Evolutionary conservation across 306 rosid genomes (phyloP).

Genomic region (Pterocarpus santalinus): DNA sequence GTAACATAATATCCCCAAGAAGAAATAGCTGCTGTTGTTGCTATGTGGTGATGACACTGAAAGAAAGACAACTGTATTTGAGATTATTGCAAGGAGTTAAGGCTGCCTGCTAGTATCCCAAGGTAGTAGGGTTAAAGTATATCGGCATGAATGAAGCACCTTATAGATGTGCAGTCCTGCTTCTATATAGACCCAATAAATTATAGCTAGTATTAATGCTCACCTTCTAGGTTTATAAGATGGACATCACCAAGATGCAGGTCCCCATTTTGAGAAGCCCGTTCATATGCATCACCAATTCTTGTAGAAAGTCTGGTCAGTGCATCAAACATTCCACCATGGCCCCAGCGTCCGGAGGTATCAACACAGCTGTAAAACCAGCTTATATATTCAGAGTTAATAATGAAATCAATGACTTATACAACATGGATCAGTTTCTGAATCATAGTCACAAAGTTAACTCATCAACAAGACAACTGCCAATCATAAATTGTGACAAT

Average conservation of each 20-base stretch:
- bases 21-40: constrained; percentile 7
- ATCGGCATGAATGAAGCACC: constrained; percentile 16
- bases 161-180: background rate
- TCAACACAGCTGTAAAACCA: constrained; percentile 78
- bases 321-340: constrained; percentile 93
- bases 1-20: constrained; percentile 7
- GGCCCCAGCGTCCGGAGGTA: constrained; percentile 93
- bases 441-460: background rate
- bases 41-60: background rate
- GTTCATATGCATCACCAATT: constrained; percentile 78
- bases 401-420: constrained; percentile 14
- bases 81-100: constrained; percentile 27
- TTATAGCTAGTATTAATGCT: constrained; percentile 37
- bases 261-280: constrained; percentile 85
- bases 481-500: background rate
- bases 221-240: constrained; percentile 79
- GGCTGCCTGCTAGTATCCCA: constrained; percentile 24
- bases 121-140: background rate
- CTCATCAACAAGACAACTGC: background rate
- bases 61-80: background rate
- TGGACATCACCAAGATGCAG: constrained; percentile 96
- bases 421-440: background rate
- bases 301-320: constrained; percentile 71
- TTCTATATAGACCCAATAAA: background rate
- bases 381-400: constrained; percentile 14